Conservation (phyloP, 331 rosid species). For the Quercus tomentella region DNA sequence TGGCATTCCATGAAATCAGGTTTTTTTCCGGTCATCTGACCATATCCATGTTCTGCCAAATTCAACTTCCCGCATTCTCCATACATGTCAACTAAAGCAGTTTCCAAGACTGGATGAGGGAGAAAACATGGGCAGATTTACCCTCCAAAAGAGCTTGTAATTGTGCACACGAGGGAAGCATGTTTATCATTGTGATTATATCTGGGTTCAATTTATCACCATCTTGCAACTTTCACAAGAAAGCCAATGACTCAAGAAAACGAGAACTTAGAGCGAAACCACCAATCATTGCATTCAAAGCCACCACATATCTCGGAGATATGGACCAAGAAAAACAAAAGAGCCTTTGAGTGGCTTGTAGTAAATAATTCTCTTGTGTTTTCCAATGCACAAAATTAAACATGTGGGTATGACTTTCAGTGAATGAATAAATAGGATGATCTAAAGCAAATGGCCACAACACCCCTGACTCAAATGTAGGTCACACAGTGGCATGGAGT, state of each 20-base stretch:
- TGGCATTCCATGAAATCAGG: constrained; percentile 47
- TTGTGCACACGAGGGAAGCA: constrained; percentile 44
- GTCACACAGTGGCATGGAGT: constrained; percentile 85
- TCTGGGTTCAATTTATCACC: constrained; percentile 32
- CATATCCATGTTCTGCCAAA: constrained; percentile 15
- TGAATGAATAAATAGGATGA: constrained; percentile 63
- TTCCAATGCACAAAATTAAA: not conserved
- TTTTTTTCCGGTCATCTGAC: constrained; percentile 23
- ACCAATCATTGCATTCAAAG: constrained; percentile 56
- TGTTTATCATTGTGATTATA: constrained; percentile 38
- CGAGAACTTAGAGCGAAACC: constrained; percentile 30
- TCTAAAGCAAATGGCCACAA: constrained; percentile 63
- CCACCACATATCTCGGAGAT: constrained; percentile 28
- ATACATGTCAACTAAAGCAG: constrained; percentile 43
- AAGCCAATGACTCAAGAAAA: constrained; percentile 23
- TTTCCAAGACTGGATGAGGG: constrained; percentile 48
- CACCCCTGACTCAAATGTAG: constrained; percentile 59
- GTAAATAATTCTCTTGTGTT: constrained; percentile 12
- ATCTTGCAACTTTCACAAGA: constrained; percentile 43
- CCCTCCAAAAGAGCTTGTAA: constrained; percentile 36
- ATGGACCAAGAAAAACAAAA: not conserved
- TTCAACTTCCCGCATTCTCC: constrained; percentile 35
- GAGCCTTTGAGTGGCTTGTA: no score
- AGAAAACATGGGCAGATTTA: constrained; percentile 52
- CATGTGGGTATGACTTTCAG: constrained; percentile 15